Evolutionary conservation across 208 protist species (phyloP).

Genomic region (Porcisia deanei): DNA sequence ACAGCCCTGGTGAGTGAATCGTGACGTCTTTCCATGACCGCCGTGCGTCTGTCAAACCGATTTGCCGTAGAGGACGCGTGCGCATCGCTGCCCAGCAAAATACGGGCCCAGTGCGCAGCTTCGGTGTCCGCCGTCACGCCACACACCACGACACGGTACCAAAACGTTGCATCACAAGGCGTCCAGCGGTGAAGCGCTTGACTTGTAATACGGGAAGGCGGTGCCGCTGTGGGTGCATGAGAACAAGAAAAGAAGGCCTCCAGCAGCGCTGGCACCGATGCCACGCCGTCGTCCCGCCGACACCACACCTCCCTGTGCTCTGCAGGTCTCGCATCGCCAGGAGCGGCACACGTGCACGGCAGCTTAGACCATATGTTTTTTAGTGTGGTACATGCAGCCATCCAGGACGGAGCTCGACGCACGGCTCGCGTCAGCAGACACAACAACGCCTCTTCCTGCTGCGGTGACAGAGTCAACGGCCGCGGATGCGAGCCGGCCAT

Average conservation of each 20-base stretch:
- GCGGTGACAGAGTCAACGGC: background rate
- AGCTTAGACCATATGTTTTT: constrained; percentile 1
- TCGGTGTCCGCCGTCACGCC: background rate
- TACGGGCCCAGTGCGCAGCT: constrained; percentile 3
- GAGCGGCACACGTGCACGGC: background rate
- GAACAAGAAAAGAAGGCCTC: constrained; percentile 14
- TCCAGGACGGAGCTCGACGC: constrained; percentile 24
- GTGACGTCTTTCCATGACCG: background rate
- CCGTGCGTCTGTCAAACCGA: background rate
- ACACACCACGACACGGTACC: background rate
- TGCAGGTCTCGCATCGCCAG: background rate
- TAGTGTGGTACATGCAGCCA: constrained; percentile 9
- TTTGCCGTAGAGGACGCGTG: background rate
- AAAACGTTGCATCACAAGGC: background rate
- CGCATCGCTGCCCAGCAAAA: background rate
- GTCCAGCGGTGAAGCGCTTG: background rate
- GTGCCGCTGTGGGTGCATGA: constrained; percentile 6
- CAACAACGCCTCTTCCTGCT: constrained; percentile 13
- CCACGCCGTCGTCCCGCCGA: constrained; percentile 3
- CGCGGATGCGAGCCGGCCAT: background rate
- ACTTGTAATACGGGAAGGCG: background rate
- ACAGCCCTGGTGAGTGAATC: constrained; percentile 1
- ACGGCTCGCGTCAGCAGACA: constrained; percentile 19
- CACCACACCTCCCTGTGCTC: background rate
- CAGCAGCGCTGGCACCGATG: background rate